Conservation (phyloP, 176 grass and related monocot species). For the Canna indica region DNA sequence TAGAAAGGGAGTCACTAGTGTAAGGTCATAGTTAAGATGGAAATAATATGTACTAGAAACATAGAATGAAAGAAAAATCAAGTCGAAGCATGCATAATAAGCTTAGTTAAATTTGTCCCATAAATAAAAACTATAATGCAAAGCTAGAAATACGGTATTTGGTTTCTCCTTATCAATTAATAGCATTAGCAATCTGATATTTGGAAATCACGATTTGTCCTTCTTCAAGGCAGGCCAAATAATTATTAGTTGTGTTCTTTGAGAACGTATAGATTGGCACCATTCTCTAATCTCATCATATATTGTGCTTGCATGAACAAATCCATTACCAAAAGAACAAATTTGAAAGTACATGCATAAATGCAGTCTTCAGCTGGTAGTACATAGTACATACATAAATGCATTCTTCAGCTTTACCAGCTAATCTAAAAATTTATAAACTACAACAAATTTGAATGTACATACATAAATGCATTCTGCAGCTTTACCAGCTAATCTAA, state of each 20-base stretch:
- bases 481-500: no score
- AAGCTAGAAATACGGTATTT: not conserved
- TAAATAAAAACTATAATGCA: not conserved
- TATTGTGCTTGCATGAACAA: not conserved
- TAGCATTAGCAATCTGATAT: not conserved
- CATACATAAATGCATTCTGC: no score
- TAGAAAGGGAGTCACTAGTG: not conserved
- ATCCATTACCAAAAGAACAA: no score
- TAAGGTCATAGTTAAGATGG: not conserved
- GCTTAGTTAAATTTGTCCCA: not conserved
- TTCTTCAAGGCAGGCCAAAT: not conserved
- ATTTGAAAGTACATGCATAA: no score
- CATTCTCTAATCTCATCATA: not conserved
- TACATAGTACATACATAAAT: no score
- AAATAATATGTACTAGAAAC: not conserved
- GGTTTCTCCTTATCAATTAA: not conserved
- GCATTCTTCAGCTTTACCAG: no score
- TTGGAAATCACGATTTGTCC: not conserved
- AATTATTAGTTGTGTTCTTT: not conserved
- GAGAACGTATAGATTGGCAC: not conserved
- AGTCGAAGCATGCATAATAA: not conserved
- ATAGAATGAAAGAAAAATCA: not conserved
- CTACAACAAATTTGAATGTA: no score
- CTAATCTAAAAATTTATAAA: no score
- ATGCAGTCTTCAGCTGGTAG: no score